Percentiles rank a stretch among this genome's conserved stretches.
Conservation (phyloP, 2,329 filamentous ascomycete species). For the Aspergillus aculeatus region DNA sequence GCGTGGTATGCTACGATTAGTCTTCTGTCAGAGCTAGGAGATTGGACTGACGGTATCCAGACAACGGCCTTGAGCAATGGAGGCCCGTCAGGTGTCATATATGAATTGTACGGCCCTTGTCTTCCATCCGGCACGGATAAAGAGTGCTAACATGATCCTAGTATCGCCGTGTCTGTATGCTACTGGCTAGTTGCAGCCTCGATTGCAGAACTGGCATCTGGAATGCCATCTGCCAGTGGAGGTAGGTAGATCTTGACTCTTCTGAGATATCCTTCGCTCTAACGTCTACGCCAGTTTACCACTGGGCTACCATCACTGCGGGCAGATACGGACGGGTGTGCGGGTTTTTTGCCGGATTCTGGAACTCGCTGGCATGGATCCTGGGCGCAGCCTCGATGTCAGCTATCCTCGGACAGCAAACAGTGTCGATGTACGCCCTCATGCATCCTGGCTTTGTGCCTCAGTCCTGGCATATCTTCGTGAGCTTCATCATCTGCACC, state of each 20-base stretch:
- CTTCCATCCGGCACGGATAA: neutral
- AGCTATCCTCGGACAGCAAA: slow-evolving; percentile 59
- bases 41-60: slow-evolving; percentile 16
- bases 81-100: slow-evolving; percentile 61
- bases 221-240: slow-evolving; percentile 61
- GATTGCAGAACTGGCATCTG: slow-evolving; percentile 60
- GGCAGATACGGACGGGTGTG: slow-evolving; percentile 55
- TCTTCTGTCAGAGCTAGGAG: neutral
- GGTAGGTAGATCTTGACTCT: slow-evolving; percentile 27
- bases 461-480: slow-evolving; percentile 59
- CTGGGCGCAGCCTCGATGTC: slow-evolving; percentile 61
- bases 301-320: slow-evolving; percentile 60
- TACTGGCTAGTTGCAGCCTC: slow-evolving; percentile 61
- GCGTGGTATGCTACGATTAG: slow-evolving; percentile 50
- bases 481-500: slow-evolving; percentile 57
- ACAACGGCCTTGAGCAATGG: slow-evolving; percentile 59
- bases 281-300: slow-evolving; percentile 50
- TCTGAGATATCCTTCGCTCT: neutral
- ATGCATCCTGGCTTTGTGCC: slow-evolving; percentile 56
- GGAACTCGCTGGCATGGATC: slow-evolving; percentile 55
- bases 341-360: slow-evolving; percentile 48
- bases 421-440: slow-evolving; percentile 60
- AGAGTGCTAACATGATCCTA: slow-evolving; percentile 19
- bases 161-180: slow-evolving; percentile 48
- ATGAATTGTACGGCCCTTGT: slow-evolving; percentile 52